These are phyloP conservation scores for Fraxinus floribunda DNA, from an alignment of 305 asterid species.

Conservation along the genomic window DNA sequence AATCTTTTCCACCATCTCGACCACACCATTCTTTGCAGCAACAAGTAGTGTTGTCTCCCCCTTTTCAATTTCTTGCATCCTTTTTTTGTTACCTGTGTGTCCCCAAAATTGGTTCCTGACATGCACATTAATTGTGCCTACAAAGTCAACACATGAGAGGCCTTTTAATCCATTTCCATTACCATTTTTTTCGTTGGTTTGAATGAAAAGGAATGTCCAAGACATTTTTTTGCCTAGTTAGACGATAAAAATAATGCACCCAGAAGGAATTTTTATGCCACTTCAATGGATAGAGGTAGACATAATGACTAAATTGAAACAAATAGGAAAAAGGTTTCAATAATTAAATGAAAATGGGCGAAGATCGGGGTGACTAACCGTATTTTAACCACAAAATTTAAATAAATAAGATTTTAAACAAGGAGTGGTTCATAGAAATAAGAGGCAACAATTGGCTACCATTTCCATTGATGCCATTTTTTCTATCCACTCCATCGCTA, in stretches of 20 bases:
- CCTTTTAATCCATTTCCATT: too few species aligned
- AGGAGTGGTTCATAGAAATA: background rate
- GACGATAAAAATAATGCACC: background rate
- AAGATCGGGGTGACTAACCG: too few species aligned
- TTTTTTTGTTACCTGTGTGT: background rate
- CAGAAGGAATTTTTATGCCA: background rate
- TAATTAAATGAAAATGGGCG: too few species aligned
- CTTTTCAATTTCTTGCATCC: background rate
- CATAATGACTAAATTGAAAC: background rate
- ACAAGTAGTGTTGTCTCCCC: slow-evolving; percentile 3
- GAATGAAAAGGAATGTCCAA: background rate
- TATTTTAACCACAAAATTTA: background rate
- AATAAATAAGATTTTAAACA: too few species aligned
- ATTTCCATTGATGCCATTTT: too few species aligned
- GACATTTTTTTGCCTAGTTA: background rate
- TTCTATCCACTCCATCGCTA: background rate
- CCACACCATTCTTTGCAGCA: slow-evolving; percentile 29
- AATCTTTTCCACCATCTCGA: slow-evolving; percentile 20
- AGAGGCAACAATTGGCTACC: background rate
- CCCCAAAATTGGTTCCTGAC: too few species aligned
- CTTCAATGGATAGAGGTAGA: background rate
- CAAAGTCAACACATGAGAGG: too few species aligned
- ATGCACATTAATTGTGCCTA: too few species aligned
- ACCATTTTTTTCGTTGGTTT: too few species aligned
- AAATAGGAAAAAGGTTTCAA: too few species aligned